Evolutionary conservation across 1,284 basidiomycete genomes (phyloP).

Genomic region (Ceratobasidium theobromae): DNA sequence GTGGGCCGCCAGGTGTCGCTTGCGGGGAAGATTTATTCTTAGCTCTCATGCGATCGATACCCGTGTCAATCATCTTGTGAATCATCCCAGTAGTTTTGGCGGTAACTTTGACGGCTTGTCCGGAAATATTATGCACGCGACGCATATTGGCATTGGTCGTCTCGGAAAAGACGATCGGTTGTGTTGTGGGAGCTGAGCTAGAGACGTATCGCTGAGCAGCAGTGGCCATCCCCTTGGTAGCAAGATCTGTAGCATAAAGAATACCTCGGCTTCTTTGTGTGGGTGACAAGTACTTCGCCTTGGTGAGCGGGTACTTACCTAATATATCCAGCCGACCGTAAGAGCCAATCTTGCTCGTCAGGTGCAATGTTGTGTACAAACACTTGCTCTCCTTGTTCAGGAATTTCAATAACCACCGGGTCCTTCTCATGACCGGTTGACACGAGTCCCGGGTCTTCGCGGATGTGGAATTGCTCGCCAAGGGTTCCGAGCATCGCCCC

Average conservation of each 20-base stretch:
- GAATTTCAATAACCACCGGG: constrained; percentile 74
- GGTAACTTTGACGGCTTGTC: constrained; percentile 66
- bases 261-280: constrained; percentile 60
- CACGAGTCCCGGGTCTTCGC: constrained; percentile 57
- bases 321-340: constrained; percentile 64
- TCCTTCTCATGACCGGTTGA: constrained; percentile 56
- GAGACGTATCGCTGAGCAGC: constrained; percentile 65
- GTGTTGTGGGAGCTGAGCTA: constrained; percentile 54
- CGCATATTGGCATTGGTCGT: constrained; percentile 59
- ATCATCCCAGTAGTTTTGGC: constrained; percentile 62
- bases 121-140: constrained; percentile 63
- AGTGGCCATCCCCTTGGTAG: constrained; percentile 60
- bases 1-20: constrained; percentile 37
- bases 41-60: constrained; percentile 42
- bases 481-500: constrained; percentile 75
- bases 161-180: constrained; percentile 61
- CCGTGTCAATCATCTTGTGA: constrained; percentile 59
- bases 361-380: constrained; percentile 62
- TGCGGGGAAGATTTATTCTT: not conserved
- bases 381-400: constrained; percentile 51
- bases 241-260: constrained; percentile 62
- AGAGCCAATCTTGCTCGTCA: constrained; percentile 72
- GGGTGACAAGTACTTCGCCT: not conserved
- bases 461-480: constrained; percentile 58
- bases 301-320: constrained; percentile 54